Evolutionary conservation across 441 rosid species (phyloP), one percentile per base, ranked within the genome.

Genomic region (Raphanus hybrid): DNA sequence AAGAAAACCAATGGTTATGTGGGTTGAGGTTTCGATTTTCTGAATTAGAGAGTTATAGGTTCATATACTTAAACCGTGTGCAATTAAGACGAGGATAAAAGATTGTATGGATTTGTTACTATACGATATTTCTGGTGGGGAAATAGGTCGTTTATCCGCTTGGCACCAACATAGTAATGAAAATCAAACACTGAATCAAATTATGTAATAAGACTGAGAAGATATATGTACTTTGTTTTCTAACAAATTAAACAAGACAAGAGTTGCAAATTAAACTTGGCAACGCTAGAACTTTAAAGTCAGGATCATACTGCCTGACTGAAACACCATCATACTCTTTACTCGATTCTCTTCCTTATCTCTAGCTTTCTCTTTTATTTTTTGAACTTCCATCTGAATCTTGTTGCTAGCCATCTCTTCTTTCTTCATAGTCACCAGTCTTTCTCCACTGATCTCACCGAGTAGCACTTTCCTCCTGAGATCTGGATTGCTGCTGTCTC

Each of bases 361-460:
- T 14, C 9, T 14, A 3, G 71, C 78, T 5, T 43, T 74, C 59
- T 74, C 78, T 58, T 67, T 43, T 5, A 74, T 58, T 5, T 5
- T 1, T 57, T 41, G 41, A 16, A 74, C 15, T 15, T 75, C 61
- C 50, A 27, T 3, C 73, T 67, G 73, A 32, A 75, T 48, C 64
- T 69, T 62, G 3, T 76, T 14, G 23, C 75, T 69, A 0, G 34
- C 74, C 79, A 76, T 50, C 74, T 75, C 79, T 48, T 61, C 57
- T 61, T 1, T 50, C 32, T 62, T 9, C 78, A 60, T 60, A 3
- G 16, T 27, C 16, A 60, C 23, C 4, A 58, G 0, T 23, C 34
- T 61, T 0, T 50, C 32, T 62, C 20, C 78, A 26, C 14, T 37
- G 15, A 76, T 76, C 58, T 76, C 75, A 4, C 79, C 75, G 0